Evolutionary conservation across 192 early-diverging fungal species (phyloP).

Genomic region (Haplosporangium gracile): DNA sequence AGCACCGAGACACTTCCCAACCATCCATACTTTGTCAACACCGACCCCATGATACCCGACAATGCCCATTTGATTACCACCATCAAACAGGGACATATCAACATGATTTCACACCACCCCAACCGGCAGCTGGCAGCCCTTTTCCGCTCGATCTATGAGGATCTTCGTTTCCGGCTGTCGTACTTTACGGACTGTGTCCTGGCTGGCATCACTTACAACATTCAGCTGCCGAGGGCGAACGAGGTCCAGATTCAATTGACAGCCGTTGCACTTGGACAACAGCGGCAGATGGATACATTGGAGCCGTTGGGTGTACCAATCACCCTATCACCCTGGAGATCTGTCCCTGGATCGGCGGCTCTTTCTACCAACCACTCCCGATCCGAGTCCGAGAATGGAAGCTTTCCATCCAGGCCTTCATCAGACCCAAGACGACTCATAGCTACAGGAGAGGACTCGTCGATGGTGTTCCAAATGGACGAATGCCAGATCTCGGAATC

Average conservation of each 20-base stretch:
- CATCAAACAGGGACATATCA: slow-evolving; percentile 72
- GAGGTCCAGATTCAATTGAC: slow-evolving; percentile 75
- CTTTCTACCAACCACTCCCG: slow-evolving; percentile 39
- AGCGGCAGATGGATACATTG: slow-evolving; percentile 25
- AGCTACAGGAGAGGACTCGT: slow-evolving; percentile 27
- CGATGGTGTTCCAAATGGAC: slow-evolving; percentile 56
- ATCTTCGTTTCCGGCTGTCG: slow-evolving; percentile 71
- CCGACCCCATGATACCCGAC: slow-evolving; percentile 56
- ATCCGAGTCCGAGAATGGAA: slow-evolving; percentile 45
- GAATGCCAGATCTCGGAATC: slow-evolving; percentile 39
- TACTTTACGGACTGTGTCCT: slow-evolving; percentile 76
- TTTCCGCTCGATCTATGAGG: slow-evolving; percentile 75
- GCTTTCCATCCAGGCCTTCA: not conserved
- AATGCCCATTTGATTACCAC: slow-evolving; percentile 69
- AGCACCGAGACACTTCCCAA: slow-evolving; percentile 66
- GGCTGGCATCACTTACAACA: slow-evolving; percentile 73
- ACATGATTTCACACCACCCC: slow-evolving; percentile 72
- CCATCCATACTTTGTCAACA: slow-evolving; percentile 54
- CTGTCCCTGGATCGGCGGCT: slow-evolving; percentile 35
- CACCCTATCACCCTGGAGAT: slow-evolving; percentile 50
- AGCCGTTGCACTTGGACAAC: slow-evolving; percentile 70
- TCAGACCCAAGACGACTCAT: not conserved
- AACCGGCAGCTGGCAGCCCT: slow-evolving; percentile 79
- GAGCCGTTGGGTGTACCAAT: slow-evolving; percentile 46
- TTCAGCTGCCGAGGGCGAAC: slow-evolving; percentile 69